Base-by-base conservation (phyloP, 495 filamentous ascomycete species). In the Aspergillus coremiiformis region DNA sequence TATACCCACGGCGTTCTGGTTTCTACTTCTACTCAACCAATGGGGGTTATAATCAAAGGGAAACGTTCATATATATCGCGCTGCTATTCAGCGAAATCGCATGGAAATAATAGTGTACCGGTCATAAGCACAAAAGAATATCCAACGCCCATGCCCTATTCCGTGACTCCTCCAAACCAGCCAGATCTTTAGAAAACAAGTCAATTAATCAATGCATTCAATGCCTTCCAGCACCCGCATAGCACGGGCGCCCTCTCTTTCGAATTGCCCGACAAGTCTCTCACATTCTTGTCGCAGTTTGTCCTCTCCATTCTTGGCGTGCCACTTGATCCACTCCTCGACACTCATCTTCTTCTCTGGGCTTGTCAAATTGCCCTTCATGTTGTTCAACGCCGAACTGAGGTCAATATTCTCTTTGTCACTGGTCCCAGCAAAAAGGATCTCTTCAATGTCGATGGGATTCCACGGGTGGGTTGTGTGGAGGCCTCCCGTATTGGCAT, bases 331-430 rank as follows among this genome's bases (percentile, higher is more conserved):
- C 93, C 93, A 98, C 67, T 95, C 84, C 64, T 94, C 87, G 2
- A 97, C 89, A 0, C 82, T 89, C 89, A 98, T 91, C 33, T 78
- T 79, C 74, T 85, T 89, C 72, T 96, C 92, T 0, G 82, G 82
- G 54, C 75, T 85, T 1, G 81, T 84, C 54, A 98, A 66, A n/a
- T 77, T 76, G 22, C 71, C 75, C 53, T 77, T 79, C 8, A 62
- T 63, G 30, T 78, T 70, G 24, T 74, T 68, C 47, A 78, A 65
- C 0, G 67, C 54, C 3, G 70, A 73, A 10, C 55, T 52, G 7
- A 73, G 47, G 50, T 77, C 71, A 43, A 78, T 74, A 56, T 84
- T 84, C 35, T 82, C 81, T 44, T 81, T 73, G 23, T 78, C 75
- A 12, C 71, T 71, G n/a, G 57, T 37, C 27, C 65, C 60, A 55